Conservation (phyloP, 1,284 basidiomycete genomes). For the Cryptococcus floricola region DNA sequence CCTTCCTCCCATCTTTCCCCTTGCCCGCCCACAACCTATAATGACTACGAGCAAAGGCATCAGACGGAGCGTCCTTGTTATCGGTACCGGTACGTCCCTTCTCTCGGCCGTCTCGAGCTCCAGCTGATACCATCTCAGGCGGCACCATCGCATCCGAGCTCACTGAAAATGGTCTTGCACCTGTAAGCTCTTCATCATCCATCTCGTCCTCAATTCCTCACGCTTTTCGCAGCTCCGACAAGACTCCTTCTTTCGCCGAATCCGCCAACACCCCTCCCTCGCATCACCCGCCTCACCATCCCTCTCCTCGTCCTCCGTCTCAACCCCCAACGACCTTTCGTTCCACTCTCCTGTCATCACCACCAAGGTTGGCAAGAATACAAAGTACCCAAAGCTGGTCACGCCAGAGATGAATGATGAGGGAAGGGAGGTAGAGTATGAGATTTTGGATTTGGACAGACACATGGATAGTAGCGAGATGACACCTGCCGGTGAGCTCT, state of each 20-base stretch:
- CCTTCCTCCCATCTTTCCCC: too few species aligned
- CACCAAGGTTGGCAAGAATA: slow-evolving; percentile 22
- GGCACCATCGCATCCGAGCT: slow-evolving; percentile 45
- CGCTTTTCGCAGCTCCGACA: slow-evolving; percentile 29
- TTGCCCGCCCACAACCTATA: too few species aligned
- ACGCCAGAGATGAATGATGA: slow-evolving; percentile 40
- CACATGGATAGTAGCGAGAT: slow-evolving; percentile 46
- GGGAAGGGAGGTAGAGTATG: slow-evolving; percentile 35
- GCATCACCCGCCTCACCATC: slow-evolving; percentile 15
- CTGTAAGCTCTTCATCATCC: slow-evolving; percentile 16
- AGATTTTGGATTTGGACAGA: slow-evolving; percentile 44
- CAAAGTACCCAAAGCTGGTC: slow-evolving; percentile 33
- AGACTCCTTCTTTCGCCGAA: slow-evolving; percentile 42
- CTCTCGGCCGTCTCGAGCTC: too few species aligned
- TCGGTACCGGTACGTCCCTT: slow-evolving; percentile 32
- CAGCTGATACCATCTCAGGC: too few species aligned
- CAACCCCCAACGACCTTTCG: slow-evolving; percentile 1
- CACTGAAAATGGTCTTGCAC: slow-evolving; percentile 35
- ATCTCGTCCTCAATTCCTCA: background rate
- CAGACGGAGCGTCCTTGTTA: slow-evolving; percentile 26
- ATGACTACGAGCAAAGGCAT: background rate
- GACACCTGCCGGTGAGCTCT: slow-evolving; percentile 39
- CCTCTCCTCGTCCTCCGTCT: background rate
- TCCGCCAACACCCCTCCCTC: slow-evolving; percentile 41
- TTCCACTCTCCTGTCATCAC: slow-evolving; percentile 25